These are phyloP conservation scores for Myrica gale DNA, from an alignment of 306 rosid species.

Conservation along the genomic window DNA sequence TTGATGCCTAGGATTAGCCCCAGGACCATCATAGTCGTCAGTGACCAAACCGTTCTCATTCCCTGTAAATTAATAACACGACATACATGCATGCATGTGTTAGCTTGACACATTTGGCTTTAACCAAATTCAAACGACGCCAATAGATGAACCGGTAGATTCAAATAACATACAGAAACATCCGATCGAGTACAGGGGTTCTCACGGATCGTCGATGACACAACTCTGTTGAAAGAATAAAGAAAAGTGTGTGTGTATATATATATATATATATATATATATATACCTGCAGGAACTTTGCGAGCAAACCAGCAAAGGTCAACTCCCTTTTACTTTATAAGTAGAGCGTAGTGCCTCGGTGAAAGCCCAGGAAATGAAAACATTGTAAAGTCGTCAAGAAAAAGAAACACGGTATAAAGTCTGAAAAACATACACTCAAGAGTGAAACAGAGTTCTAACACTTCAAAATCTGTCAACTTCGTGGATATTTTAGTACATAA, in stretches of 20 bases:
- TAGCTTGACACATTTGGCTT: not conserved
- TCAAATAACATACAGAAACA: too few species aligned
- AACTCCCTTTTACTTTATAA: too few species aligned
- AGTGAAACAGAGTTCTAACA: too few species aligned
- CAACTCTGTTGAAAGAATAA: not conserved
- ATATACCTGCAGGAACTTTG: not conserved
- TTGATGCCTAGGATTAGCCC: slow-evolving; percentile 19
- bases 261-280: too few species aligned
- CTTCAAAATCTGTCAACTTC: not conserved
- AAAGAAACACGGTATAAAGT: too few species aligned
- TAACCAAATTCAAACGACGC: not conserved
- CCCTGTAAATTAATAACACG: not conserved
- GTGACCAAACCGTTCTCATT: not conserved
- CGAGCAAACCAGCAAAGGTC: not conserved
- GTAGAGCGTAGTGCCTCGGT: too few species aligned
- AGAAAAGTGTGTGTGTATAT: too few species aligned
- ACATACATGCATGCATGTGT: not conserved
- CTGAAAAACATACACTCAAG: too few species aligned
- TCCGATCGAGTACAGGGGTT: not conserved
- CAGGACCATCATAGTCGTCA: slow-evolving; percentile 9
- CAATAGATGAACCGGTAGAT: not conserved
- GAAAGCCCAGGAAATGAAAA: too few species aligned
- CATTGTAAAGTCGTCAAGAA: too few species aligned
- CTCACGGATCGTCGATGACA: too few species aligned
- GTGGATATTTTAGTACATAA: not conserved